phyloP scores from a whole-genome alignment of 371 early-diverging fungal genomes.

The Vairimorpha necatrix region DNA sequence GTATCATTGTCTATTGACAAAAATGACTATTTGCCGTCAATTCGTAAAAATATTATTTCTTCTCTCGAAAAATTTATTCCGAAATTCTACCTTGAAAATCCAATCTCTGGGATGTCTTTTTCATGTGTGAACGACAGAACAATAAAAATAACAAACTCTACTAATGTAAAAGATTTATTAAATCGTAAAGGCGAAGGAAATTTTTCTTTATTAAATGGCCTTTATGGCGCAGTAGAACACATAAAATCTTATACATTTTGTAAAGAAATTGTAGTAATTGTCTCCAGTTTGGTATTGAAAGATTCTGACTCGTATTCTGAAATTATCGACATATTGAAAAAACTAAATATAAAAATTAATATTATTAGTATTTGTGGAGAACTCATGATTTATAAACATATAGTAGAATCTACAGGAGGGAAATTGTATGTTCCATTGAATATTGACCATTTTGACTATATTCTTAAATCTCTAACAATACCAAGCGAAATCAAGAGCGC shows the following conservation, averaged over 20 bases:
- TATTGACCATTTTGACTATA: conserved; percentile 38
- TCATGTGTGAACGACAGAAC: conserved; percentile 15
- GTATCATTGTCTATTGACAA: conserved; percentile 49
- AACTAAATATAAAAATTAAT: conserved; percentile 53
- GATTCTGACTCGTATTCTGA: conserved; percentile 22
- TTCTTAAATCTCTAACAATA: conserved; percentile 40
- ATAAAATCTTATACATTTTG: conserved; percentile 26
- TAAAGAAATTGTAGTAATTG: conserved; percentile 51
- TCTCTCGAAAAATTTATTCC: conserved; percentile 28
- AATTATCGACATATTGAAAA: conserved; percentile 24
- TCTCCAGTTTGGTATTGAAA: conserved; percentile 29
- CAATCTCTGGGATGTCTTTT: conserved; percentile 47
- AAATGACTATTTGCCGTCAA: conserved; percentile 45
- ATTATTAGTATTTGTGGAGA: conserved; percentile 60
- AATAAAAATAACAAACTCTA: conserved; percentile 15
- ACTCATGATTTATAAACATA: conserved; percentile 52
- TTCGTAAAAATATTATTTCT: conserved; percentile 28
- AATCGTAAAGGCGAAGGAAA: conserved; percentile 40
- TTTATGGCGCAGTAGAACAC: conserved; percentile 31
- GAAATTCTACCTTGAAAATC: conserved; percentile 44
- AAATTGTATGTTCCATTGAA: conserved; percentile 51
- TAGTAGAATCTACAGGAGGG: conserved; percentile 52
- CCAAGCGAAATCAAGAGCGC: conserved; percentile 43
- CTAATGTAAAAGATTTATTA: conserved; percentile 27
- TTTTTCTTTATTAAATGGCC: conserved; percentile 48